Conservation (phyloP, 257 asterid genomes). For the Penstemon eatonii region DNA sequence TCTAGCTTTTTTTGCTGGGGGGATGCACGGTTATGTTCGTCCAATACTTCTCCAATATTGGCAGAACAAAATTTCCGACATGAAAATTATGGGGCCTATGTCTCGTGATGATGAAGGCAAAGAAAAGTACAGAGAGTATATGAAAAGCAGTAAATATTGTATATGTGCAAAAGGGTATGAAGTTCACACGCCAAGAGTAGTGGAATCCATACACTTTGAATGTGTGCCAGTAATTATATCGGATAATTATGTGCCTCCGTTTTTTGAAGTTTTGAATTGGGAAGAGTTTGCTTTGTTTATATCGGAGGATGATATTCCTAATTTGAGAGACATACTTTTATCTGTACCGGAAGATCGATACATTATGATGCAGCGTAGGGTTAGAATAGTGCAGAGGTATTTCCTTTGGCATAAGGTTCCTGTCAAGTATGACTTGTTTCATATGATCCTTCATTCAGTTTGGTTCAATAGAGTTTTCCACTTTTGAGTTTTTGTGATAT, state of each 20-base stretch:
- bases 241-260: conserved; percentile 63
- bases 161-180: conserved; percentile 66
- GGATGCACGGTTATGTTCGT: conserved; percentile 65
- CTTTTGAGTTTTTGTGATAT: conserved; percentile 3
- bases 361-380: conserved; percentile 43
- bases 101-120: conserved; percentile 54
- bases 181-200: conserved; percentile 63
- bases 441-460: conserved; percentile 71
- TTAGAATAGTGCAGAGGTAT: conserved; percentile 41
- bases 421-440: conserved; percentile 56
- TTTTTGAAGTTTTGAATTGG: conserved; percentile 58
- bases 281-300: conserved; percentile 57
- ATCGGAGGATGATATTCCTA: conserved; percentile 51
- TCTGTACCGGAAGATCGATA: conserved; percentile 53
- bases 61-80: conserved; percentile 49
- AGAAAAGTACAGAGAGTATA: conserved; percentile 50
- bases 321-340: conserved; percentile 53
- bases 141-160: conserved; percentile 67
- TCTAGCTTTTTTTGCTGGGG: conserved; percentile 68
- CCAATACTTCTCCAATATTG: conserved; percentile 54
- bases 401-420: conserved; percentile 65
- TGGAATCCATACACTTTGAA: conserved; percentile 57
- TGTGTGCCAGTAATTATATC: conserved; percentile 67
- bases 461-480: conserved; percentile 60
- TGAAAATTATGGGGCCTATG: conserved; percentile 58